Evolutionary conservation across 305 asterid genomes (phyloP).

Genomic region (Fraxinus nigra): DNA sequence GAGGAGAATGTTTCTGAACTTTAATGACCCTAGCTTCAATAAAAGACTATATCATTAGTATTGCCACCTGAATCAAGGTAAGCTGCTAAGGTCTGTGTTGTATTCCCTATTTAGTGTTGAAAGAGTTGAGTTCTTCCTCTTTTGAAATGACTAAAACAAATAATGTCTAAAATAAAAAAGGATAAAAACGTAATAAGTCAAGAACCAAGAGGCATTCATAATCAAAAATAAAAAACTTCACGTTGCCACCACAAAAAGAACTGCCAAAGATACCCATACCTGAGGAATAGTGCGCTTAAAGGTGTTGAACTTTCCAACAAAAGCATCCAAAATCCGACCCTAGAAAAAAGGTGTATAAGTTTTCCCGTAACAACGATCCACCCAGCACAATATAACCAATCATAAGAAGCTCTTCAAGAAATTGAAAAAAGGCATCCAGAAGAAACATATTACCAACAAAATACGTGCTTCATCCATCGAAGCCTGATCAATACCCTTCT

Average conservation of each 20-base stretch:
- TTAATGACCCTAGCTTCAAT: not conserved
- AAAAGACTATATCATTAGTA: not conserved
- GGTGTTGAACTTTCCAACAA: conserved; percentile 66
- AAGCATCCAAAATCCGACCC: conserved; percentile 99
- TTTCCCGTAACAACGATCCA: conserved; percentile 16
- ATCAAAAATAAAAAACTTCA: not conserved
- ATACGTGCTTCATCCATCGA: conserved; percentile 97
- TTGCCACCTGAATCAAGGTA: not conserved
- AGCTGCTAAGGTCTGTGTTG: not conserved
- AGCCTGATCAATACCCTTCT: conserved; percentile 93
- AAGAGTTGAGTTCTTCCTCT: not conserved
- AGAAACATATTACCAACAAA: conserved; percentile 65
- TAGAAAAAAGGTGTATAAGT: conserved; percentile 29
- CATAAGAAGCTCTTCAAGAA: conserved; percentile 21
- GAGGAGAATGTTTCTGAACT: not conserved
- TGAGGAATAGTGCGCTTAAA: conserved; percentile 58
- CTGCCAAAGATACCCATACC: conserved; percentile 24
- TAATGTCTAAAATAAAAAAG: not conserved
- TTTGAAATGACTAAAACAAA: not conserved
- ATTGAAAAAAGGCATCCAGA: conserved; percentile 19
- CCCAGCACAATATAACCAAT: conserved; percentile 19
- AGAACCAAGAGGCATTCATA: not conserved
- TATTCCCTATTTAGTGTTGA: not conserved
- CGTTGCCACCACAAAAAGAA: not conserved
- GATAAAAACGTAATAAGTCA: not conserved